Conservation (phyloP, 2,329 filamentous ascomycete genomes). For the Aureobasidium sp. region DNA sequence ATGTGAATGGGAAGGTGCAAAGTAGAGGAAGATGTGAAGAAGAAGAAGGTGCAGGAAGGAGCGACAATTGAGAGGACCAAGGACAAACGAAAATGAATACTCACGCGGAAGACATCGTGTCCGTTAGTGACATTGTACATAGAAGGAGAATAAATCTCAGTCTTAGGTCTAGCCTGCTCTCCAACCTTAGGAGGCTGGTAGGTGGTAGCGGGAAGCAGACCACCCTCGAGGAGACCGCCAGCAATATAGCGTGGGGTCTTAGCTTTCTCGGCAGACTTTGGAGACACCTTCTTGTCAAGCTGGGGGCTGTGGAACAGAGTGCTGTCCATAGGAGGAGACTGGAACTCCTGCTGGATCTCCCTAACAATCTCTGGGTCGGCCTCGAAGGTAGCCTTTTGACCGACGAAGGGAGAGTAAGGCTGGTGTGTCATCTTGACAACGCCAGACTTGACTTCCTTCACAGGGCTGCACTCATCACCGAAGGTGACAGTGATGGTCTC, state of each 20-base stretch:
- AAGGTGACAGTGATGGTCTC: neutral
- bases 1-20: neutral
- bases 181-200: neutral
- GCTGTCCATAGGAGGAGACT: neutral
- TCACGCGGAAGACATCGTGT: neutral
- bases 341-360: neutral
- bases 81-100: neutral
- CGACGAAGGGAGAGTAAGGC: neutral
- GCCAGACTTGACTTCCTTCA: neutral
- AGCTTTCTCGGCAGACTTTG: neutral
- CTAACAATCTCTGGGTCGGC: neutral
- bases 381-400: neutral
- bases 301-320: neutral
- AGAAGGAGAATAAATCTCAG: neutral
- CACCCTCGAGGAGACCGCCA: neutral
- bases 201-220: neutral
- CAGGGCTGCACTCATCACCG: neutral
- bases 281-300: neutral
- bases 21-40: neutral
- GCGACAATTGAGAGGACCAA: too few relatives aligned
- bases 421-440: neutral
- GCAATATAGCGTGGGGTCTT: neutral
- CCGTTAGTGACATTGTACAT: neutral
- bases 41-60: neutral
- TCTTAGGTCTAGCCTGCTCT: neutral